phyloP scores from a whole-genome alignment of 2,329 filamentous ascomycete species.

The Endocalyx cinctus region DNA sequence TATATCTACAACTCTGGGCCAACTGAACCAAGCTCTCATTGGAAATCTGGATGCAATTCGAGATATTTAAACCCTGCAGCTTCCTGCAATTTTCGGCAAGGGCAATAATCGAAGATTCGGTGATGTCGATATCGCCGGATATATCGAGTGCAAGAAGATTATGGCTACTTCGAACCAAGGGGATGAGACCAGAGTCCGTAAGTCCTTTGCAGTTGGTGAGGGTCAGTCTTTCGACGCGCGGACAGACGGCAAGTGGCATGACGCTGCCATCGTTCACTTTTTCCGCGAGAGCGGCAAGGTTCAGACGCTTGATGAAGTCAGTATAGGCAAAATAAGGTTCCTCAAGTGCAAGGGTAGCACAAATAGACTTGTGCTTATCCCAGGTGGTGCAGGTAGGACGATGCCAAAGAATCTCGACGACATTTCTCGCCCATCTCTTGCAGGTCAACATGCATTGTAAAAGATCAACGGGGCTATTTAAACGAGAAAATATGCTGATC shows the following conservation, averaged over 20 bases:
- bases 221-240: constrained; percentile 86
- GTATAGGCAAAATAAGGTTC: constrained; percentile 85
- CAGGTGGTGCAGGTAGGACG: constrained; percentile 86
- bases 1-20: constrained; percentile 75
- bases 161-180: constrained; percentile 72
- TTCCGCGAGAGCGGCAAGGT: constrained; percentile 73
- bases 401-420: constrained; percentile 92
- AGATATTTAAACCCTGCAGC: constrained; percentile 90
- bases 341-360: constrained; percentile 65
- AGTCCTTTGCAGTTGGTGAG: constrained; percentile 83
- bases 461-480: constrained; percentile 71
- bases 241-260: constrained; percentile 75
- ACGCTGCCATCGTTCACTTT: constrained; percentile 86
- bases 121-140: constrained; percentile 66
- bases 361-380: constrained; percentile 75
- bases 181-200: constrained; percentile 77
- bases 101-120: constrained; percentile 34
- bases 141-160: constrained; percentile 87
- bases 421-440: constrained; percentile 86
- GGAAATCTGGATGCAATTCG: constrained; percentile 76
- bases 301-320: constrained; percentile 86
- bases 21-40: constrained; percentile 80
- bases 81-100: constrained; percentile 79
- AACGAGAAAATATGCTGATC: constrained; percentile 84
- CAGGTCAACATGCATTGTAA: constrained; percentile 91